These are phyloP conservation scores for Odonthalia washingtoniensis DNA, from an alignment of 31 red algal species.

Conservation along the genomic window DNA sequence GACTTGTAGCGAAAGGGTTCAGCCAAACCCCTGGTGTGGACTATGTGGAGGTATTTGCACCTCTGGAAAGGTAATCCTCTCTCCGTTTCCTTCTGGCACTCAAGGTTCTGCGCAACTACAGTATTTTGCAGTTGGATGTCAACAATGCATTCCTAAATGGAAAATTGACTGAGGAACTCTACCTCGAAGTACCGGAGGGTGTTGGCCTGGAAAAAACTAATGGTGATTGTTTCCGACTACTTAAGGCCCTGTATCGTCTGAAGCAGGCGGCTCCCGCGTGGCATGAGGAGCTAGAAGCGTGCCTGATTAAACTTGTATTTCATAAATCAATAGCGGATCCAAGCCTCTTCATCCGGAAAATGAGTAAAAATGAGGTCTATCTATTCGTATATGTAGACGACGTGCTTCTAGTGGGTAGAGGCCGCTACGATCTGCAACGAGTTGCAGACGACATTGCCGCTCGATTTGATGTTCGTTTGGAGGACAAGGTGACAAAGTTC, in stretches of 20 bases:
- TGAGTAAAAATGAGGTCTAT: background rate
- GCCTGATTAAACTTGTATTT: conserved; percentile 13
- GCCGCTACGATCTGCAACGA: background rate
- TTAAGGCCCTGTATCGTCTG: conserved; percentile 11
- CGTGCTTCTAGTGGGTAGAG: conserved; percentile 18
- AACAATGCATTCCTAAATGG: conserved; percentile 60
- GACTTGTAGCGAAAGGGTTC: conserved; percentile 53
- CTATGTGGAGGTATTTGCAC: conserved; percentile 53
- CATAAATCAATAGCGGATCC: conserved; percentile 13
- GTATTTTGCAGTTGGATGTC: conserved; percentile 27
- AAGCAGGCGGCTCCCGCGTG: conserved; percentile 25
- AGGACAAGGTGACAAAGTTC: conserved; percentile 25
- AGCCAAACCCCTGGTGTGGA: conserved; percentile 42
- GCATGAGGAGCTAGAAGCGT: conserved; percentile 2
- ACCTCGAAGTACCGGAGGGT: conserved; percentile 35
- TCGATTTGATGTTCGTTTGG: conserved; percentile 15
- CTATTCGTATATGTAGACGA: conserved; percentile 53
- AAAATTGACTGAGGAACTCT: conserved; percentile 38
- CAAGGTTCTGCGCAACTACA: background rate
- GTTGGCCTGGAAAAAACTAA: background rate
- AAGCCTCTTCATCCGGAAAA: background rate
- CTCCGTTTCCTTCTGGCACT: conserved; percentile 34
- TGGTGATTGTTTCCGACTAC: conserved; percentile 9
- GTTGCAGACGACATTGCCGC: background rate
- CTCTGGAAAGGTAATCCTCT: conserved; percentile 9